These are phyloP conservation scores for Epichloe baconii DNA, from an alignment of 2,329 filamentous ascomycete species.

Conservation along the genomic window DNA sequence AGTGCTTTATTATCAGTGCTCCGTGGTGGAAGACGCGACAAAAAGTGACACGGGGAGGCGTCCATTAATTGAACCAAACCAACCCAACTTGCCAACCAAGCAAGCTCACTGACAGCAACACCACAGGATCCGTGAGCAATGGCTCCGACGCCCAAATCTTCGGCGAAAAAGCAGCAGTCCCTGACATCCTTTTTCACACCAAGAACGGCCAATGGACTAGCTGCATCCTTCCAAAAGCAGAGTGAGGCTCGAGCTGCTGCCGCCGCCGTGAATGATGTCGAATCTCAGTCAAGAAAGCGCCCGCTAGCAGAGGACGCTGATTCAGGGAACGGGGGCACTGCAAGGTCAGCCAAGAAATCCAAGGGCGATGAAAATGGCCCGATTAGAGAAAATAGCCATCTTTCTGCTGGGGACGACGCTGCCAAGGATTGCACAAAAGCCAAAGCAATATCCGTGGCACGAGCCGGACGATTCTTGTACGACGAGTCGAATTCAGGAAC, in stretches of 20 bases:
- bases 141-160: constrained; percentile 17
- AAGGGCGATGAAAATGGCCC: constrained; percentile 22
- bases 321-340: constrained; percentile 27
- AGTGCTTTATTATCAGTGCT: too few relatives aligned
- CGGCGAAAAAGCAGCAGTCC: constrained; percentile 59
- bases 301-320: constrained; percentile 34
- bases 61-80: too few relatives aligned
- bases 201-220: constrained; percentile 36
- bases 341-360: constrained; percentile 30
- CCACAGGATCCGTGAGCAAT: constrained; percentile 10
- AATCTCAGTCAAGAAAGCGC: constrained; percentile 32
- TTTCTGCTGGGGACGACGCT: constrained; percentile 15
- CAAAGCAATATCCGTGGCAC: constrained; percentile 14
- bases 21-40: too few relatives aligned
- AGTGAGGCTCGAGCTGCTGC: constrained; percentile 14
- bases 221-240: constrained; percentile 23
- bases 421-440: background rate
- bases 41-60: too few relatives aligned
- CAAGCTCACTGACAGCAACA: background rate
- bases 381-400: constrained; percentile 21
- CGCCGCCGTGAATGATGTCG: constrained; percentile 14
- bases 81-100: too few relatives aligned
- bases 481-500: constrained; percentile 28
- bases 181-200: constrained; percentile 78
- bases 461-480: constrained; percentile 41